phyloP scores from a whole-genome alignment of 495 filamentous ascomycete genomes.

The Filosporella fistucella region DNA sequence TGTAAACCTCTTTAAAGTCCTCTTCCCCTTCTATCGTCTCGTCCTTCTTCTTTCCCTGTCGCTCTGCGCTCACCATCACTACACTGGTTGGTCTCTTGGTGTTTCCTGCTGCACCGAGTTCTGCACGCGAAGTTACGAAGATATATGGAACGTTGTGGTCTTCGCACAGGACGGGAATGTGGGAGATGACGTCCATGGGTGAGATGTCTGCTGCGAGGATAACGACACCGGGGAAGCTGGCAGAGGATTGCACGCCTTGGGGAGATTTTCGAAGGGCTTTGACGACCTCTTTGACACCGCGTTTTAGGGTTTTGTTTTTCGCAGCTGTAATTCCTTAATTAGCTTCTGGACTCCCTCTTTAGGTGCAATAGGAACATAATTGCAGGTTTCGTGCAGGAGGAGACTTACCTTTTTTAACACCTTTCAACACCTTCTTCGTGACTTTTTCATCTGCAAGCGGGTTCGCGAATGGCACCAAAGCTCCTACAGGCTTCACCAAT shows the following conservation, averaged over 20 bases:
- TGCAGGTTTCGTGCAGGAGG: background rate
- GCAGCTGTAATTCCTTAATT: conserved; percentile 55
- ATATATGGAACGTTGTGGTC: conserved; percentile 94
- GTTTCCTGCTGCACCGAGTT: conserved; percentile 83
- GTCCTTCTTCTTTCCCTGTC: conserved; percentile 49
- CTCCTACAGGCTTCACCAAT: conserved; percentile 52
- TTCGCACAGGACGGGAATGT: conserved; percentile 95
- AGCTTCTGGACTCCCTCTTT: conserved; percentile 14
- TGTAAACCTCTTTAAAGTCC: conserved; percentile 68
- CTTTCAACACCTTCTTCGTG: conserved; percentile 89
- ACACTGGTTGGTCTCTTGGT: conserved; percentile 96
- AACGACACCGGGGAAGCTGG: conserved; percentile 69
- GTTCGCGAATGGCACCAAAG: conserved; percentile 88
- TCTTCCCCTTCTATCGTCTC: conserved; percentile 49
- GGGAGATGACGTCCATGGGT: conserved; percentile 94
- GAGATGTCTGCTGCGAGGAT: conserved; percentile 95
- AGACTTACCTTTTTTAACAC: conserved; percentile 82
- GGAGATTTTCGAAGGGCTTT: conserved; percentile 92
- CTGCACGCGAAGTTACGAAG: conserved; percentile 80
- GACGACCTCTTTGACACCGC: conserved; percentile 97
- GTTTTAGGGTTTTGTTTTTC: conserved; percentile 88
- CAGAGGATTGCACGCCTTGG: conserved; percentile 42
- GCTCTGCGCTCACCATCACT: conserved; percentile 69
- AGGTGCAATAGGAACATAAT: background rate
- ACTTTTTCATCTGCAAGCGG: conserved; percentile 88